Evolutionary conservation across 2,329 filamentous ascomycete species (phyloP), one percentile per base, ranked within the genome.

Genomic region (Coleophoma eucalyptorum): DNA sequence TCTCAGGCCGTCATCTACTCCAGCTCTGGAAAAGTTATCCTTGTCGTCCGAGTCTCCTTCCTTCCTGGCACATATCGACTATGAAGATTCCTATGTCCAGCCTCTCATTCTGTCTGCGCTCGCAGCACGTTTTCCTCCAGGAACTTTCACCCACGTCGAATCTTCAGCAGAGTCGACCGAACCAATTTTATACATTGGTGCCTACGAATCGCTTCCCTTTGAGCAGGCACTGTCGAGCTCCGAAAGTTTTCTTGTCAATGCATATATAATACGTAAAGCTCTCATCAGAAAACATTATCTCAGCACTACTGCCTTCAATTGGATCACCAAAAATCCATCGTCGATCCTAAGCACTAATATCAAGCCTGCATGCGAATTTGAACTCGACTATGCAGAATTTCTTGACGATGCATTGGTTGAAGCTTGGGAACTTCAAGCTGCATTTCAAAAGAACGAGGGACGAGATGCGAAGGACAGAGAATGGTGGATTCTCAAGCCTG

Each of bases 401-500:
- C 73, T 99, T 13, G 94, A 97, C 57, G 94, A 99, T 61, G 89
- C 94, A 0, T 74, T 99, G 7, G 77, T 96, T 2, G 94, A 99
- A 67, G 88, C 89, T 0, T 97, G 87, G 67, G 94, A 97, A 63
- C 71, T 99, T 47, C 79, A 86, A 18, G 89, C 90, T 50, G 92
- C 88, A 59, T 78, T 95, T 68, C 80, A 81, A 32, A 76, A 76
- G 43, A 96, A 96, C 60, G 81, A 80, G 46, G 69, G 68, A 13
- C 66, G 62, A 31, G 48, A 55, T 8, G 34, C 50, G 1, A 21
- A 49, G 31, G 72, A 79, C 40, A 78, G 79, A 52, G 84, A 95
- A 66, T 99, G 93, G 93, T 99, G 94, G 94, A 97, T 99, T 58
- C 69, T 99, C 53, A 99, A 99, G 71, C 93, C 94, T 0, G 88